phyloP scores from a whole-genome alignment of 2,329 filamentous ascomycete species.

The Pseudogymnoascus sp. region DNA sequence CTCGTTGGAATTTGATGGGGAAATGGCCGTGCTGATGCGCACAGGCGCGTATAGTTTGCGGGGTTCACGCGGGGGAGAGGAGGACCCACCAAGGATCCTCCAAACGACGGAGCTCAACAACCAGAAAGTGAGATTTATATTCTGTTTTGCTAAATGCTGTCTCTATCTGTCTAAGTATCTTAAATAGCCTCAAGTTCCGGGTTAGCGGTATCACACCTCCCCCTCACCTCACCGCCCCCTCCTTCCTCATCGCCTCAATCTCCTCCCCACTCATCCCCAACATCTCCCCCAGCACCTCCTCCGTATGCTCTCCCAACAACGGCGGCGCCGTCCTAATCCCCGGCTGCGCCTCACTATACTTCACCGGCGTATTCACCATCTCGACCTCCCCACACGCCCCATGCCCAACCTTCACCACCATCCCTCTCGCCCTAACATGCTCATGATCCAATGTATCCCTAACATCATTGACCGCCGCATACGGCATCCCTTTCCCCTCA shows the following conservation, averaged over 20 bases:
- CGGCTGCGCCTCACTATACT: conserved; percentile 77
- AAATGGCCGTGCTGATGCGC: neutral
- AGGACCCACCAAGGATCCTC: neutral
- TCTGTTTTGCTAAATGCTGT: neutral
- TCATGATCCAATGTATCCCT: conserved; percentile 74
- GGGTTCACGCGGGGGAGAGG: neutral
- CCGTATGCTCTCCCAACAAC: conserved; percentile 77
- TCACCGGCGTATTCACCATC: conserved; percentile 88
- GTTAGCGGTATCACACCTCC: too few relatives aligned
- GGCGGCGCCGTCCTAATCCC: conserved; percentile 71
- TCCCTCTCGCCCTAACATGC: conserved; percentile 75
- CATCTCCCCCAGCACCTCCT: conserved; percentile 60
- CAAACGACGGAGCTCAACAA: neutral
- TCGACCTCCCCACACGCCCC: conserved; percentile 74
- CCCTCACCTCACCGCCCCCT: conserved; percentile 54
- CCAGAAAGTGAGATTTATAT: neutral
- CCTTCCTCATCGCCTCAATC: conserved; percentile 52
- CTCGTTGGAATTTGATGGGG: neutral
- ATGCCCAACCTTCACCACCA: conserved; percentile 86
- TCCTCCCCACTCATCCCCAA: conserved; percentile 50
- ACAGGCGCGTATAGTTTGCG: neutral
- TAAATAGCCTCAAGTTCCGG: too few relatives aligned
- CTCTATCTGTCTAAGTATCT: too few relatives aligned
- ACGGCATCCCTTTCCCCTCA: conserved; percentile 89
- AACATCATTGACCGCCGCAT: conserved; percentile 89